phyloP scores from a whole-genome alignment of 495 filamentous ascomycete species.

The Thozetella sp. region DNA sequence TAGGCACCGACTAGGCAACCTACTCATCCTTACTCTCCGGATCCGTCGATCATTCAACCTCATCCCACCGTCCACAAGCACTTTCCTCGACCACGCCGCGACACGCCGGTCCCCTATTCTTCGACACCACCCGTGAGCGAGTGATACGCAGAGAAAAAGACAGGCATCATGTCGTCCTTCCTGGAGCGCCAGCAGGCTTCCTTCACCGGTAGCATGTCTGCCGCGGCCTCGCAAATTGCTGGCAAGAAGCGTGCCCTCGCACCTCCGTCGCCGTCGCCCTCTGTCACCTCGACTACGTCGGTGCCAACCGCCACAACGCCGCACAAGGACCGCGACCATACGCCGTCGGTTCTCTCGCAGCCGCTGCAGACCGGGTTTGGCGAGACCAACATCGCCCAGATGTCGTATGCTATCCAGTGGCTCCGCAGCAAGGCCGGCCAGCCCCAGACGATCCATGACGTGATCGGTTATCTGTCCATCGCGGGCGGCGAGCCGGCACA shows the following conservation, averaged over 20 bases:
- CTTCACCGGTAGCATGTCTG: conserved; percentile 47
- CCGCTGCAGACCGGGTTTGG: conserved; percentile 77
- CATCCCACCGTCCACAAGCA: background rate
- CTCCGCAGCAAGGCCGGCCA: conserved; percentile 72
- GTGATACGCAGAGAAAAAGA: background rate
- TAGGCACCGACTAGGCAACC: background rate
- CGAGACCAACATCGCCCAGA: conserved; percentile 78
- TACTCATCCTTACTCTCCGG: background rate
- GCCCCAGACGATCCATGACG: conserved; percentile 70
- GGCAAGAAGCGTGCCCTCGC: conserved; percentile 43
- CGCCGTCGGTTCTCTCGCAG: conserved; percentile 70
- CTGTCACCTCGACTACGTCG: conserved; percentile 48
- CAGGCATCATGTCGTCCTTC: conserved; percentile 45
- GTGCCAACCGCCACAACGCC: conserved; percentile 46
- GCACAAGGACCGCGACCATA: conserved; percentile 55
- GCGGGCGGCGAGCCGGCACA: conserved; percentile 44
- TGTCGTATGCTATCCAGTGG: conserved; percentile 80
- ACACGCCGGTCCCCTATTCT: background rate
- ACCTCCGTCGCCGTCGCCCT: conserved; percentile 35
- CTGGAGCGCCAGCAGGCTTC: conserved; percentile 49
- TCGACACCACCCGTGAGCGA: conserved; percentile 2
- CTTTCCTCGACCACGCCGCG: background rate
- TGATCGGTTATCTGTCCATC: conserved; percentile 75
- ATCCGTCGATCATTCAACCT: conserved; percentile 1
- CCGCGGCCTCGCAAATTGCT: conserved; percentile 46